Evolutionary conservation across 2,329 filamentous ascomycete genomes (phyloP).

Genomic region (Microdochium paspali): DNA sequence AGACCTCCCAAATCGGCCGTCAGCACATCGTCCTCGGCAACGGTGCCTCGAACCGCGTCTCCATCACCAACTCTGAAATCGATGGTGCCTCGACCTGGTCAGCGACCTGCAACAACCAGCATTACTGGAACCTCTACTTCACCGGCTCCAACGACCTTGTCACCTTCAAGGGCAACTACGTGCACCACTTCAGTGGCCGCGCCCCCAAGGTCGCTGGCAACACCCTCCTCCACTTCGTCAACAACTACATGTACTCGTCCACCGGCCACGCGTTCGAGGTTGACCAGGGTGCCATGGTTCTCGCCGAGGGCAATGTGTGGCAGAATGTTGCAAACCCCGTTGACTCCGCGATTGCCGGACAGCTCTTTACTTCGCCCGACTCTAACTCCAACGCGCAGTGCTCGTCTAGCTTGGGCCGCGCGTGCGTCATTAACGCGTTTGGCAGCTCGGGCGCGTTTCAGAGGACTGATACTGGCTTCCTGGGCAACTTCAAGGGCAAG

Average conservation of each 20-base stretch:
- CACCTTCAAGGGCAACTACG: slow-evolving; percentile 32
- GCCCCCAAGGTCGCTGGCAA: slow-evolving; percentile 29
- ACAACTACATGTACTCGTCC: slow-evolving; percentile 31
- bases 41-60: slow-evolving; percentile 23
- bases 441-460: slow-evolving; percentile 27
- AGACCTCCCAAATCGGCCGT: slow-evolving; percentile 29
- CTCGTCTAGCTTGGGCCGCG: slow-evolving; percentile 33
- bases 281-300: slow-evolving; percentile 24
- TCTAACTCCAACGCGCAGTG: slow-evolving; percentile 28
- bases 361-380: slow-evolving; percentile 21
- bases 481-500: slow-evolving; percentile 41
- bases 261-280: slow-evolving; percentile 35
- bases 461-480: slow-evolving; percentile 34
- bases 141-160: slow-evolving; percentile 26
- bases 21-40: slow-evolving; percentile 30
- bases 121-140: slow-evolving; percentile 36
- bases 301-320: slow-evolving; percentile 43
- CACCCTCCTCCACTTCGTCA: slow-evolving; percentile 25
- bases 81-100: slow-evolving; percentile 31
- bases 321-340: slow-evolving; percentile 30
- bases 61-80: slow-evolving; percentile 36
- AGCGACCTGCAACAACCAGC: slow-evolving; percentile 31
- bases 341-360: slow-evolving; percentile 18
- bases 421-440: slow-evolving; percentile 40
- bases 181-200: slow-evolving; percentile 31